Base-by-base conservation (phyloP, 2,329 filamentous ascomycete genomes). In the Teratosphaeria zuluensis region DNA sequence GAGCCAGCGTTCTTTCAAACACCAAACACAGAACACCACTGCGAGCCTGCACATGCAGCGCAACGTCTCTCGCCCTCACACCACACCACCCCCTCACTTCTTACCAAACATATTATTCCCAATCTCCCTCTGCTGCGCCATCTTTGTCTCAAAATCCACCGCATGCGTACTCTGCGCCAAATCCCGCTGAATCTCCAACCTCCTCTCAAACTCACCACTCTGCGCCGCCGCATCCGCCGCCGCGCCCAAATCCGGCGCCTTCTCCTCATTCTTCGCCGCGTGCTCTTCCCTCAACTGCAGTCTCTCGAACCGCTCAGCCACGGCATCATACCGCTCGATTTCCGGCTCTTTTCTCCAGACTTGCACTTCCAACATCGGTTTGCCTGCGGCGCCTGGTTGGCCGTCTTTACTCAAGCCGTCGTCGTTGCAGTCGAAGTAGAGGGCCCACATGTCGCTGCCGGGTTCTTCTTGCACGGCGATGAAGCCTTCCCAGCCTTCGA, bases 401-500 rank as follows among this genome's bases (percentile, higher is more conserved):
- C 60, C 64, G 8, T 65, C 58, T 9, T 64, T 59, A 64, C 70
- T 68, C 54, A 80, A 59, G 1, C 74, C 75, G 62, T 80, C 75
- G 61, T 79, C 76, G 24, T 78, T 69, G 24, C 69, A 65, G 65
- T 80, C 77, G 57, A 75, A 78, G 61, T 79, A 81, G 35, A 84
- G 65, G 21, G 78, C 78, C 82, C 82, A 85, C 46, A 69, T 52
- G n/a, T 59, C 59, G 32, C 64, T 60, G 4, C 63, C 67, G 35
- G 66, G 65, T 6, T 62, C 58, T 60, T 81, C 77, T 65, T 84
- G 77, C 2, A 84, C 77, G 0, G 79, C 82, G 1, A 83, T 75
- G 61, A 84, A 84, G 12, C 78, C 78, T 64, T 84, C 80, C 74
- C 77, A 80, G 1, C 77, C 80, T 52, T 84, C 79, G 9, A 84